Percentiles rank a stretch among this genome's conserved stretches.
These are phyloP conservation scores for Vitis hybrid DNA, from an alignment of 177 flowering plant genomes.

Conservation along the genomic window DNA sequence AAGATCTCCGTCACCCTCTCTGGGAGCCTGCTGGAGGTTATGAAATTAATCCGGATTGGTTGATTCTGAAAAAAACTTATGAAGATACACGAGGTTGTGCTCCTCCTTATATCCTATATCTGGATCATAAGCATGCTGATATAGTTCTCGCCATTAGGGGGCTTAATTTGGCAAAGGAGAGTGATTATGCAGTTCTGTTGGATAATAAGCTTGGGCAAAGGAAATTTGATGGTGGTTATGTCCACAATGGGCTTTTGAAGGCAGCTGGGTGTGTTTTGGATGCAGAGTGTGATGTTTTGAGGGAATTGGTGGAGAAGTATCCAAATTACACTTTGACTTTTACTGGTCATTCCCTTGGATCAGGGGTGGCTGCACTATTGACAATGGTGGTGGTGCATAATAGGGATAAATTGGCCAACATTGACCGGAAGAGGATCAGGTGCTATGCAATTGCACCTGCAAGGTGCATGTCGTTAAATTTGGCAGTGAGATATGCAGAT, in stretches of 20 bases:
- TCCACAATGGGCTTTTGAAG: conserved; percentile 70
- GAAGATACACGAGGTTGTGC: conserved; percentile 53
- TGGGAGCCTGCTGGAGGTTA: conserved; percentile 74
- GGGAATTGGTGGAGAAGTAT: conserved; percentile 47
- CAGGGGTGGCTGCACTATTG: conserved; percentile 78
- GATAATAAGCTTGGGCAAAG: conserved; percentile 64
- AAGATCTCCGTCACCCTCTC: conserved; percentile 51
- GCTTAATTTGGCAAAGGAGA: conserved; percentile 61
- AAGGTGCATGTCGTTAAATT: conserved; percentile 72
- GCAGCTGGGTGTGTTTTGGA: conserved; percentile 62
- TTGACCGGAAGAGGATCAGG: conserved; percentile 55
- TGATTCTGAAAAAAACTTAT: conserved; percentile 43
- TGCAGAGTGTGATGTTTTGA: conserved; percentile 51
- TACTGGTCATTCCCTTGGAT: conserved; percentile 76
- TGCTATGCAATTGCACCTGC: conserved; percentile 81
- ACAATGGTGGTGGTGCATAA: conserved; percentile 59
- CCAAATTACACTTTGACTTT: conserved; percentile 61
- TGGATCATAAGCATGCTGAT: conserved; percentile 63
- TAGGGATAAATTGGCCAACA: conserved; percentile 45
- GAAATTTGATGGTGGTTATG: conserved; percentile 77
- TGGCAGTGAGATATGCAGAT: conserved; percentile 83
- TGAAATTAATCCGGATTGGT: conserved; percentile 61
- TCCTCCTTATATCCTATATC: conserved; percentile 64
- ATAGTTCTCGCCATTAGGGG: conserved; percentile 75
- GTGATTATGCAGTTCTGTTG: conserved; percentile 61